Percentiles rank a stretch among this genome's conserved stretches.
phyloP scores from a whole-genome alignment of 129 eudicot species.

The Flaveria trinervia region DNA sequence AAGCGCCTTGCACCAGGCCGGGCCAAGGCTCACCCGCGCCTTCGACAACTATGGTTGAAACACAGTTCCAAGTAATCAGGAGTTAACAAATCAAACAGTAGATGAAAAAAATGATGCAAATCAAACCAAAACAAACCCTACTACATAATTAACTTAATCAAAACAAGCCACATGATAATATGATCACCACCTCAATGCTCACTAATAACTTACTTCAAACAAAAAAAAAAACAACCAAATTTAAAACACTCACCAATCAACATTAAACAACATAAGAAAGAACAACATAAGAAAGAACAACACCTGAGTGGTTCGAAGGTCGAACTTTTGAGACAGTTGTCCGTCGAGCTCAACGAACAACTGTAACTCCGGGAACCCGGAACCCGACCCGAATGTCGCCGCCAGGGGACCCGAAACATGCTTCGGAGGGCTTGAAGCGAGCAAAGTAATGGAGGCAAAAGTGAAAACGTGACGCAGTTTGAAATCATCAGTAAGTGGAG shows the following conservation, averaged over 20 bases:
- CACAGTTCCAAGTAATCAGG: no score
- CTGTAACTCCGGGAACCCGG: conserved; percentile 49
- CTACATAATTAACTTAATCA: not conserved
- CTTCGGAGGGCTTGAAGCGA: conserved; percentile 41
- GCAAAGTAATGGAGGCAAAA: conserved; percentile 46
- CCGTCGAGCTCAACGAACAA: conserved; percentile 41
- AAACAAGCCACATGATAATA: conserved; percentile 17
- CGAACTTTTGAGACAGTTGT: conserved; percentile 38
- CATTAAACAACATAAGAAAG: not conserved
- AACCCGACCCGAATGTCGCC: conserved; percentile 45
- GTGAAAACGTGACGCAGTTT: conserved; percentile 30
- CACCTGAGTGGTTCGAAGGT: conserved; percentile 53
- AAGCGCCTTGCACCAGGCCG: no score
- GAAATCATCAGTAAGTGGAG: not conserved
- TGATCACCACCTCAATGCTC: conserved; percentile 6
- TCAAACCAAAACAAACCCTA: conserved; percentile 5
- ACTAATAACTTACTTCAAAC: not conserved
- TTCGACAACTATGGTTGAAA: no score
- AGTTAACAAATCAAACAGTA: no score
- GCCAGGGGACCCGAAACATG: conserved; percentile 39
- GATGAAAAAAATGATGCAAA: not conserved
- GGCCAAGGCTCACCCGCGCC: no score
- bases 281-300: not conserved
- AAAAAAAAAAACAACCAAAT: not conserved
- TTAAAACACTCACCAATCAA: not conserved